A percentile compares a stretch with the other conserved stretches of the same genome.
Conservation (phyloP, 768 basidiomycete genomes). For the Goffeauzyma gilvescens region DNA sequence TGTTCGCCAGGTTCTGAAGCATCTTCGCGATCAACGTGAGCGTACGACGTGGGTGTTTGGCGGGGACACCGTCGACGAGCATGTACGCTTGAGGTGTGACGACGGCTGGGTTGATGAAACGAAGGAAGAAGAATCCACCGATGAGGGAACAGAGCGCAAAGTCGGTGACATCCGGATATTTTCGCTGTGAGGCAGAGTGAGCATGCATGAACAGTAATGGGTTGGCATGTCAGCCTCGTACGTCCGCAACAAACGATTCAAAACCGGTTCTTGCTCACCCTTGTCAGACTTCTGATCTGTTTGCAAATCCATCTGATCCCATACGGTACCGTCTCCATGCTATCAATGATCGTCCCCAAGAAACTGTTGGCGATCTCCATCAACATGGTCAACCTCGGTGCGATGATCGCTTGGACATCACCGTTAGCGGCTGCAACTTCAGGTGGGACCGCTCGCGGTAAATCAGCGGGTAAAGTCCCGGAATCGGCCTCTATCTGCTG, state of each 20-base stretch:
- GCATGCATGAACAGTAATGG: constrained; percentile 19
- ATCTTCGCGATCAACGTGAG: constrained; percentile 99
- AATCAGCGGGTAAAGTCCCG: constrained; percentile 68
- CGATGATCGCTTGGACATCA: constrained; percentile 95
- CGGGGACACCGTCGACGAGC: constrained; percentile 93
- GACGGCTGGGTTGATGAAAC: constrained; percentile 97
- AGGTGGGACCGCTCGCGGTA: constrained; percentile 81
- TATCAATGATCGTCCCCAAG: constrained; percentile 90
- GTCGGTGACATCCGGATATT: constrained; percentile 97
- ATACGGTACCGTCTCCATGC: constrained; percentile 94
- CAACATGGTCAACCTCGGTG: constrained; percentile 88
- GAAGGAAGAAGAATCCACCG: constrained; percentile 98
- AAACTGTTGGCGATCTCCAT: constrained; percentile 99
- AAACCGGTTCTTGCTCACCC: constrained; percentile 38
- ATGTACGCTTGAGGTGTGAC: constrained; percentile 99
- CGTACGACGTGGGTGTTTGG: constrained; percentile 90
- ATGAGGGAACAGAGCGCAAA: constrained; percentile 96
- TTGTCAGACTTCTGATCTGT: constrained; percentile 87
- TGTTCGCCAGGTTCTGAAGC: constrained; percentile 97
- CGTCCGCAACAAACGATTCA: background rate
- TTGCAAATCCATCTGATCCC: constrained; percentile 99
- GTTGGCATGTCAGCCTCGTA: background rate
- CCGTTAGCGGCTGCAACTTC: constrained; percentile 84
- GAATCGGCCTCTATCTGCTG: constrained; percentile 97
- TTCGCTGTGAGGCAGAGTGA: constrained; percentile 43